Evolutionary conservation across 768 basidiomycete species (phyloP), one percentile per base, ranked within the genome.

Genomic region (Lactifluus echinatus): DNA sequence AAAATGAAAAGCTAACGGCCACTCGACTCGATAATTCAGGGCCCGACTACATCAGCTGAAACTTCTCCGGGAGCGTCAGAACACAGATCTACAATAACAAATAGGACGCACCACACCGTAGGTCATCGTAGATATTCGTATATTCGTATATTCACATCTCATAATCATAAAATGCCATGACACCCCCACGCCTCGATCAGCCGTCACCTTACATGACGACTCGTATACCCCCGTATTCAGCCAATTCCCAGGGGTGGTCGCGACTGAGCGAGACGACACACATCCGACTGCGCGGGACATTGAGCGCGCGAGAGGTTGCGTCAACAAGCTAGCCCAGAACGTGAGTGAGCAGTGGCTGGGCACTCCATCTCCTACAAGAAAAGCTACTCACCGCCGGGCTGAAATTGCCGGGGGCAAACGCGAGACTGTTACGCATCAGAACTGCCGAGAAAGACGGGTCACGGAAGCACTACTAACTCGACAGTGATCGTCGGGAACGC

Each of bases 401-500:
- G 26, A 63, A 63, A 12, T 11, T 43, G 0, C 60, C 62, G 11
- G 48, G 49, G 21, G 55, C 62, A 21, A 63, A 62, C 8, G 59
- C 61, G 11, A 60, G 50, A 21, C 59, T 61, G 47, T 11, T 37
- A 26, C 39, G 23, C 14, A 24, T 58, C 26, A 58, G 46, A 47
- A 4, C 23, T 10, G 28, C 17, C 23, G 26, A 51, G 42, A 19
- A 28, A 6, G 23, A 10, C 11, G 1, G 8, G 3, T 2, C 3
- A 36, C 12, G 15, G 11, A 15, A 26, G 23, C 23, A n/a, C 21
- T 14, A 40, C 59, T 21, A 4, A 63, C 62, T 61, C 62, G 14
- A 63, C 52, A 12, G 62, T 61, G 34, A 63, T 62, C 4, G 55
- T 63, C 14, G 62, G 62, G 48, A 63, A 63, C 10, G 62, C 60